phyloP scores from a whole-genome alignment of 495 filamentous ascomycete genomes.

The Penicillium pancosmium region DNA sequence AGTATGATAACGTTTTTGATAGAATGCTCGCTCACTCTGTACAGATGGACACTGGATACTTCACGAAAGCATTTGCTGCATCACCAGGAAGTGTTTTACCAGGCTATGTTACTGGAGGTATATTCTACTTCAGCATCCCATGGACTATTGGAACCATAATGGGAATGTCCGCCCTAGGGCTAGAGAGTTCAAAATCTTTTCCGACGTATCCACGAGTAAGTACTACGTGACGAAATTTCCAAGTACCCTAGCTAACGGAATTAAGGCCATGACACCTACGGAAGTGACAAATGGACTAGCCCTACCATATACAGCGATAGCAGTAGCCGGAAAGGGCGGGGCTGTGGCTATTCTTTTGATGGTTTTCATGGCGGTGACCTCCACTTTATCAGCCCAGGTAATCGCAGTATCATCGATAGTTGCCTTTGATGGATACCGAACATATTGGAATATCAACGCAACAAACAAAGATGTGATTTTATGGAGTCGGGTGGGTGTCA shows the following conservation, averaged over 20 bases:
- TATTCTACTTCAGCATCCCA: slow-evolving; percentile 6
- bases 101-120: slow-evolving; percentile 1
- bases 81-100: background rate
- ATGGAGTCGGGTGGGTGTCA: slow-evolving; percentile 76
- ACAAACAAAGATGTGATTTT: slow-evolving; percentile 80
- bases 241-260: background rate
- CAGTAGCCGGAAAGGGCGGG: slow-evolving; percentile 34
- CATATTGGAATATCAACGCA: slow-evolving; percentile 39
- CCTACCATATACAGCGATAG: slow-evolving; percentile 29
- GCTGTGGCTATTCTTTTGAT: slow-evolving; percentile 31
- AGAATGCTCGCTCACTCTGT: background rate
- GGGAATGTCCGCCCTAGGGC: slow-evolving; percentile 53
- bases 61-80: slow-evolving; percentile 7
- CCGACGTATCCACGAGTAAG: background rate
- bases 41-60: slow-evolving; percentile 8
- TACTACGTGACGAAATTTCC: background rate
- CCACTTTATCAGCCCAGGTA: slow-evolving; percentile 30
- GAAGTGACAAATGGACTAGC: slow-evolving; percentile 53
- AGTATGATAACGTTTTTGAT: slow-evolving; percentile 54
- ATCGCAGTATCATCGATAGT: slow-evolving; percentile 37
- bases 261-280: background rate
- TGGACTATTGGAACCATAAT: background rate
- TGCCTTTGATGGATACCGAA: slow-evolving; percentile 39
- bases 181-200: slow-evolving; percentile 60
- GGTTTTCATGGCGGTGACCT: slow-evolving; percentile 39